Percentiles rank a stretch among this genome's conserved stretches.
Conservation (phyloP, 495 filamentous ascomycete species). For the Daldinia grandis region DNA sequence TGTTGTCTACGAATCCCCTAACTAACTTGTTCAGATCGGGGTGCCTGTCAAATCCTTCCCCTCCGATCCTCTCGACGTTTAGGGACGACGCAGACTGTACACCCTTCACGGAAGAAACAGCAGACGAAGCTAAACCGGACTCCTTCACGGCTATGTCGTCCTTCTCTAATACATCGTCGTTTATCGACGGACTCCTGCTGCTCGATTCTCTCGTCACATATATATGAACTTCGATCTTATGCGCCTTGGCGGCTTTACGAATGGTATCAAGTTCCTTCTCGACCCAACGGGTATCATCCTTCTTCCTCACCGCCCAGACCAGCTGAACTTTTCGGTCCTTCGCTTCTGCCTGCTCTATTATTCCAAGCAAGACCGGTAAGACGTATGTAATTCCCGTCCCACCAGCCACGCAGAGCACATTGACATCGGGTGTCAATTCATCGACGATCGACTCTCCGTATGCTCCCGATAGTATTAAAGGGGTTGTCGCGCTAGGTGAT, state of each 20-base stretch:
- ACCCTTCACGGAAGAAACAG: constrained; percentile 24
- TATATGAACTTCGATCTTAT: constrained; percentile 59
- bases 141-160: constrained; percentile 23
- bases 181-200: constrained; percentile 29
- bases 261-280: constrained; percentile 61
- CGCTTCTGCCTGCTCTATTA: constrained; percentile 47
- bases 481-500: constrained; percentile 47
- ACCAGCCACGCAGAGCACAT: constrained; percentile 69
- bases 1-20: constrained; percentile 48
- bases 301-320: constrained; percentile 67
- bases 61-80: constrained; percentile 38
- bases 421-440: constrained; percentile 52
- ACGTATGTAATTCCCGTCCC: constrained; percentile 72
- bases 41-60: constrained; percentile 38
- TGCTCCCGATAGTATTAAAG: constrained; percentile 64
- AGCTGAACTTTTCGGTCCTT: constrained; percentile 59
- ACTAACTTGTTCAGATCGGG: constrained; percentile 50
- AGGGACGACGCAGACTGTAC: constrained; percentile 27
- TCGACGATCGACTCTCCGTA: constrained; percentile 64
- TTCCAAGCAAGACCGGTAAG: constrained; percentile 61
- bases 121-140: constrained; percentile 7
- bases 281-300: constrained; percentile 66
- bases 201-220: constrained; percentile 63
- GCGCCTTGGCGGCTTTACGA: constrained; percentile 46
- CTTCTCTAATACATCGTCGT: constrained; percentile 41